phyloP scores from a whole-genome alignment of 768 basidiomycete genomes.

The Mycena galericulata region DNA sequence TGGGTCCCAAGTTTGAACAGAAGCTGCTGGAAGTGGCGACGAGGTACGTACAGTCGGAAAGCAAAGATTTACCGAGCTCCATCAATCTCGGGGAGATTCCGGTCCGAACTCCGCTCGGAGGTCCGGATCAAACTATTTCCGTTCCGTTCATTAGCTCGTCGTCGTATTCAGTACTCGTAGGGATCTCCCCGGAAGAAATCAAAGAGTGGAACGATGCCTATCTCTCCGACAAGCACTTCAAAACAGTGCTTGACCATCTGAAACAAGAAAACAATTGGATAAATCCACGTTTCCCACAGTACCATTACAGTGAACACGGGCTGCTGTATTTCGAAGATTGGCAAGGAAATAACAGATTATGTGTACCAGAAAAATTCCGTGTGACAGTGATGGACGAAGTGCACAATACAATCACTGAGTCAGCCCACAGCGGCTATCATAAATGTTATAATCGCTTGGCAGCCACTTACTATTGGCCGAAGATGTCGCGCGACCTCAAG shows the following conservation, averaged over 20 bases:
- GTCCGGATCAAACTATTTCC: too few species aligned
- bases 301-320: too few species aligned
- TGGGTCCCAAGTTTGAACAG: too few species aligned
- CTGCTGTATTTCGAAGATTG: too few species aligned
- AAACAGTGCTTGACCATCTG: not conserved
- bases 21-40: too few species aligned
- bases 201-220: constrained; percentile 14
- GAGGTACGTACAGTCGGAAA: too few species aligned
- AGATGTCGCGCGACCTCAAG: constrained; percentile 43
- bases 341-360: constrained; percentile 38
- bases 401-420: constrained; percentile 38
- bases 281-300: too few species aligned
- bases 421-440: constrained; percentile 45
- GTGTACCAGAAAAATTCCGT: constrained; percentile 39
- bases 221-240: not conserved
- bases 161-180: not conserved
- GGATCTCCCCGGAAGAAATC: not conserved
- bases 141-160: constrained; percentile 1
- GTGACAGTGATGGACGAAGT: constrained; percentile 36
- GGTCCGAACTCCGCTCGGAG: too few species aligned
- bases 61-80: too few species aligned
- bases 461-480: constrained; percentile 46
- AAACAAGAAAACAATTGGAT: not conserved
- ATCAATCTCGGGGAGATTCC: too few species aligned
- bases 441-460: constrained; percentile 40